Conservation (phyloP, 768 basidiomycete genomes). For the Leucosporidium scottii region DNA sequence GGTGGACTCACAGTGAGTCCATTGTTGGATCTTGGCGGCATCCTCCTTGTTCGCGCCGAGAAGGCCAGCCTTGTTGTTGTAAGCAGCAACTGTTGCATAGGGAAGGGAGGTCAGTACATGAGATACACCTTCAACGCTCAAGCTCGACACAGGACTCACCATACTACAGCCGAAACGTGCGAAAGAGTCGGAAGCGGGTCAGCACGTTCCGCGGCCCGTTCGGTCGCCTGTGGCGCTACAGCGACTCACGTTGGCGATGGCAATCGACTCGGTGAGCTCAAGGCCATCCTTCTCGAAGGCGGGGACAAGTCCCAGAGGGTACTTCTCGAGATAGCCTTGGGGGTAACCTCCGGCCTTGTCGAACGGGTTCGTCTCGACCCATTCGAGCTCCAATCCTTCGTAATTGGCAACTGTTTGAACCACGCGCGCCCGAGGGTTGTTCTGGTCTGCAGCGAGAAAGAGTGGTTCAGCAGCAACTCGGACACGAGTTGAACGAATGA, state of each 20-base stretch:
- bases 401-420: too few species aligned
- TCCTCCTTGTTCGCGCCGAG: conserved; percentile 61
- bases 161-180: too few species aligned
- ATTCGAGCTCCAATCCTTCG: conserved; percentile 34
- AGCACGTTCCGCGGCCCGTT: too few species aligned
- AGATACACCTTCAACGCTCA: too few species aligned
- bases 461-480: too few species aligned
- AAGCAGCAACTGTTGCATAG: conserved; percentile 47
- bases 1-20: conserved; percentile 54
- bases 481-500: too few species aligned
- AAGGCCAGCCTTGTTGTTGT: conserved; percentile 60
- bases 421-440: too few species aligned
- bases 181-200: conserved; percentile 54
- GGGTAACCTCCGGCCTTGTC: conserved; percentile 27
- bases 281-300: conserved; percentile 74
- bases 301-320: conserved; percentile 53
- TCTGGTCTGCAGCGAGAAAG: too few species aligned
- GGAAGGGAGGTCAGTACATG: conserved; percentile 47
- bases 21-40: conserved; percentile 73
- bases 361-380: conserved; percentile 29
- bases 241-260: conserved; percentile 76
- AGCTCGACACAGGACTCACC: too few species aligned
- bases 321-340: conserved; percentile 50
- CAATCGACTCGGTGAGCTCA: conserved; percentile 64
- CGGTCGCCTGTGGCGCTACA: not conserved